Evolutionary conservation across 1,284 basidiomycete genomes (phyloP), one percentile per base, ranked within the genome.

Genomic region (Marasmius fiardii): DNA sequence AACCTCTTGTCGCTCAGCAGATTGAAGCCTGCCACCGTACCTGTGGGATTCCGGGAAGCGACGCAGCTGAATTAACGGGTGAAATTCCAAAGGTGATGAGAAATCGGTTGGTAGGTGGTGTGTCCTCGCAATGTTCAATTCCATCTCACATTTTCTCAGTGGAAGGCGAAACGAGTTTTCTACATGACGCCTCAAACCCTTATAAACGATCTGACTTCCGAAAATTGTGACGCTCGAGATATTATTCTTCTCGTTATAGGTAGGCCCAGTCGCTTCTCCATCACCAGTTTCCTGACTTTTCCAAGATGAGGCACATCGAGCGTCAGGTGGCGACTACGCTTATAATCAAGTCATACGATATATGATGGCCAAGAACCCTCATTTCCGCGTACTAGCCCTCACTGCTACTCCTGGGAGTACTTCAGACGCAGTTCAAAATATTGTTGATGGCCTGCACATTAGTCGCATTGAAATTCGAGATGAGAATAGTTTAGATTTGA

Each of bases 141-240:
- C 47, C 31, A 45, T 23, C 50, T 34, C 34, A 34, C 41, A 26
- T 35, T 52, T 24, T 52, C 43, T 21, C 52, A 93, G 88, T 96
- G 92, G 90, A 73, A 78, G 60, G 78, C 89, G 61, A 94, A 96
- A 68, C 82, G 95, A 5, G 88, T 99, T 23, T 95, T 99, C 67
- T 99, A 96, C 71, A 95, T 97, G 85, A 99, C 97, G 0, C 96
- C 97, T 0, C 97, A 99, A 68, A 98, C 96, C 0, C 80, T 99
- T 23, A 78, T 92, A 57, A 98, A 97, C 63, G 97, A 99, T 68
- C 75, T 99, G 24, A 74, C 74, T 6, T 81, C 79, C 1, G 86
- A 86, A 16, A 84, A 79, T 18, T 90, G 93, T 63, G 92, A 98
- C 66, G 81, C 89, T 0, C 71, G 77, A 41, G 90, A 93, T 63